These are phyloP conservation scores for Leishmania aethiopica DNA, from an alignment of 208 protist genomes.

Conservation along the genomic window DNA sequence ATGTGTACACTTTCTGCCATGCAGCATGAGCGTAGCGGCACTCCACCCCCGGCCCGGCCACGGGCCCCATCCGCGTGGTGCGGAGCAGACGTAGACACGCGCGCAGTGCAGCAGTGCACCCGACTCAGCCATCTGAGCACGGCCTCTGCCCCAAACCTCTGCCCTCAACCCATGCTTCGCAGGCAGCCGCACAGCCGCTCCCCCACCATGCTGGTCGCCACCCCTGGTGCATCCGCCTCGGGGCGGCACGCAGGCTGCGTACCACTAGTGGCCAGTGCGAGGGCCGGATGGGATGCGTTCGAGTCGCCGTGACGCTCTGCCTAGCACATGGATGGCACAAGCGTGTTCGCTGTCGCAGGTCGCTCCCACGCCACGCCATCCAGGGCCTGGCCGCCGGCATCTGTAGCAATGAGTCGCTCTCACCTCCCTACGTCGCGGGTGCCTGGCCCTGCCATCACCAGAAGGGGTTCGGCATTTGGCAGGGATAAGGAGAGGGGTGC, in stretches of 20 bases:
- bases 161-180: no score
- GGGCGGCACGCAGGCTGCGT: neutral
- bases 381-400: neutral
- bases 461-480: neutral
- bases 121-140: no score
- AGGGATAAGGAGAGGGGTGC: neutral
- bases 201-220: neutral
- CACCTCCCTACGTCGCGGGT: neutral
- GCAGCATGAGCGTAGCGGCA: no score
- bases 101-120: no score
- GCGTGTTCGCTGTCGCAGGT: neutral
- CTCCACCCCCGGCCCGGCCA: no score
- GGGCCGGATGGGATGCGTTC: no score
- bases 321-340: neutral
- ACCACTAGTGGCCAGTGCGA: neutral
- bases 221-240: neutral
- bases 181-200: neutral
- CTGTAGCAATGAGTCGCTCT: neutral
- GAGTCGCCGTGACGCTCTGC: neutral
- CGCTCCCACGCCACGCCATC: neutral
- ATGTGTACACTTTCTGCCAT: neutral
- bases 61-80: no score
- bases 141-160: no score
- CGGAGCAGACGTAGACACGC: no score
- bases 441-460: neutral